Percentiles rank a stretch among this genome's conserved stretches.
phyloP scores from a whole-genome alignment of 2,329 filamentous ascomycete species.

The Xylariaceae sp. region DNA sequence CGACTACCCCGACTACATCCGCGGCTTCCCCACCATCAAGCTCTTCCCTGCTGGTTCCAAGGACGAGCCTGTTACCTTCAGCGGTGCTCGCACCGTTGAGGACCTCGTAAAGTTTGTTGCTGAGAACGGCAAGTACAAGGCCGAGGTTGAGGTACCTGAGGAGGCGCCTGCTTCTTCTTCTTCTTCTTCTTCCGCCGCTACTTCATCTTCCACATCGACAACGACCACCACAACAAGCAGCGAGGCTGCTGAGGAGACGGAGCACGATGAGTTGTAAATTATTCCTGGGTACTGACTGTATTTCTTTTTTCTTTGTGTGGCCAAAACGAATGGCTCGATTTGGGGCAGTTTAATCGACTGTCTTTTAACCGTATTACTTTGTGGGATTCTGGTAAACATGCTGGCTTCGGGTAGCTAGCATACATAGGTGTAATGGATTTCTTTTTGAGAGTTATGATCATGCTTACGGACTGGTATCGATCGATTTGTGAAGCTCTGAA shows the following conservation, averaged over 20 bases:
- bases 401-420: slow-evolving; percentile 29
- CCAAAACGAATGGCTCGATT: slow-evolving; percentile 21
- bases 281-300: slow-evolving; percentile 21
- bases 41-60: slow-evolving; percentile 90
- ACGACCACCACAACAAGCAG: slow-evolving; percentile 45
- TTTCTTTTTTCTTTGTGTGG: slow-evolving; percentile 23
- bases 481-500: too few species aligned
- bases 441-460: neutral
- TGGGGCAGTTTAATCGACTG: slow-evolving; percentile 24
- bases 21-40: slow-evolving; percentile 99
- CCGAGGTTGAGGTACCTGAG: slow-evolving; percentile 58
- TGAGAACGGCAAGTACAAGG: slow-evolving; percentile 89
- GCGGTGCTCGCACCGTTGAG: slow-evolving; percentile 80
- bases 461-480: too few species aligned
- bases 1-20: slow-evolving; percentile 93
- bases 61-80: slow-evolving; percentile 78
- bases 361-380: slow-evolving; percentile 15
- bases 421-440: slow-evolving; percentile 27
- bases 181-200: neutral
- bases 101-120: slow-evolving; percentile 89
- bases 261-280: slow-evolving; percentile 72
- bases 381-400: slow-evolving; percentile 27
- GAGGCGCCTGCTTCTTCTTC: slow-evolving; percentile 48
- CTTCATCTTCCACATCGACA: too few species aligned
- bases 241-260: slow-evolving; percentile 43